Evolutionary conservation across 2,329 filamentous ascomycete genomes (phyloP).

Genomic region (Sphaceloma murrayae): DNA sequence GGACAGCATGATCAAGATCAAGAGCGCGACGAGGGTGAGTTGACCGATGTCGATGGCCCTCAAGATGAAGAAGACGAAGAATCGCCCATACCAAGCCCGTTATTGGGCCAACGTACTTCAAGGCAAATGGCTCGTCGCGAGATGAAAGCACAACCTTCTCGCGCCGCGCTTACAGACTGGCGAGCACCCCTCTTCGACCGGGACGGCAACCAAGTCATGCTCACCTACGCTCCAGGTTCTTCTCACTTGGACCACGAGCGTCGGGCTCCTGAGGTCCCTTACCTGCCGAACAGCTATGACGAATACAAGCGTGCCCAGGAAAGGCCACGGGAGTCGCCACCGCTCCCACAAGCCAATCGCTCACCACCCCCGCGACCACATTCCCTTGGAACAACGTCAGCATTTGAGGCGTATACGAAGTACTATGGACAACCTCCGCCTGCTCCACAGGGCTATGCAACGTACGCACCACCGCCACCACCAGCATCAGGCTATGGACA

Average conservation of each 20-base stretch:
- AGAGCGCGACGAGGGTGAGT: slow-evolving; percentile 8
- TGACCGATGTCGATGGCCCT: too few species aligned
- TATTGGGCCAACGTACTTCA: neutral
- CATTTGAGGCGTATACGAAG: neutral
- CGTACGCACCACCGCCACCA: slow-evolving; percentile 19
- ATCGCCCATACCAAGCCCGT: slow-evolving; percentile 4
- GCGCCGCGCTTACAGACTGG: neutral
- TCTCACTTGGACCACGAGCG: neutral
- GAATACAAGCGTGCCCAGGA: neutral
- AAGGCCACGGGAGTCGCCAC: neutral
- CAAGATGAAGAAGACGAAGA: slow-evolving; percentile 2
- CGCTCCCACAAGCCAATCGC: slow-evolving; percentile 1
- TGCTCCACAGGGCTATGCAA: slow-evolving; percentile 19
- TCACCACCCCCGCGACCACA: neutral
- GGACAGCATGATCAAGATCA: slow-evolving; percentile 5
- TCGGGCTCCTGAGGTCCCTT: neutral
- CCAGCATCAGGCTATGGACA: too few species aligned
- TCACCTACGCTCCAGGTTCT: neutral
- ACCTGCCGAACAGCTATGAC: neutral
- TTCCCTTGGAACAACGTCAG: neutral
- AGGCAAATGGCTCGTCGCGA: neutral
- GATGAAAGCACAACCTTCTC: neutral
- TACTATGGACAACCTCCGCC: slow-evolving; percentile 18
- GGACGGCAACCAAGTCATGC: neutral
- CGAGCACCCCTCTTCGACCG: neutral